These are phyloP conservation scores for Bipolaris oryzae DNA, from an alignment of 2,329 filamentous ascomycete species.

Conservation along the genomic window DNA sequence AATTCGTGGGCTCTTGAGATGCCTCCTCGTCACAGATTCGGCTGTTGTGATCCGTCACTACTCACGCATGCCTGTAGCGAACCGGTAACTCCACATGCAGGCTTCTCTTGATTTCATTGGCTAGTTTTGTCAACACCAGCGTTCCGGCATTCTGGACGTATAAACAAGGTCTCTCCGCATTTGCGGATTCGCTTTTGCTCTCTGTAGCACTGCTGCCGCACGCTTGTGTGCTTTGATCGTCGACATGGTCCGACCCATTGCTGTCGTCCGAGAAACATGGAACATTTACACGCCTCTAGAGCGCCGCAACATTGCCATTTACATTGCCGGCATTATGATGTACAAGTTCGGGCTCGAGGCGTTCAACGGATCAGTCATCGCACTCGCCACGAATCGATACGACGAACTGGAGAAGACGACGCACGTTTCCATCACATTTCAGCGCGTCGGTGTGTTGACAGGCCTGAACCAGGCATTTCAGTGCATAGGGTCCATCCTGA, in stretches of 20 bases:
- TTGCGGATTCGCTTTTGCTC: conserved; percentile 21
- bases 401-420: conserved; percentile 51
- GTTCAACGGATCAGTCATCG: conserved; percentile 59
- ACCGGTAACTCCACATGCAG: conserved; percentile 28
- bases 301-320: conserved; percentile 48
- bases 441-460: conserved; percentile 55
- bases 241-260: conserved; percentile 28
- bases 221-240: conserved; percentile 16
- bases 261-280: conserved; percentile 39
- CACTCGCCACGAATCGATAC: conserved; percentile 58
- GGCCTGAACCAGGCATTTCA: conserved; percentile 60
- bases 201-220: conserved; percentile 24
- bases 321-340: conserved; percentile 58
- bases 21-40: conserved; percentile 31
- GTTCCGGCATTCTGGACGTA: conserved; percentile 24
- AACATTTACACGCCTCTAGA: conserved; percentile 49
- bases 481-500: conserved; percentile 58
- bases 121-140: conserved; percentile 13
- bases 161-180: conserved; percentile 31
- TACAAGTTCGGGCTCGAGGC: conserved; percentile 61
- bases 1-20: conserved; percentile 25
- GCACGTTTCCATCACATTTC: conserved; percentile 52
- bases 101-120: conserved; percentile 25
- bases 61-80: conserved; percentile 24
- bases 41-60: conserved; percentile 24